phyloP scores from a whole-genome alignment of 1,139 yeast species.

The Geotrichum aggregatum region DNA sequence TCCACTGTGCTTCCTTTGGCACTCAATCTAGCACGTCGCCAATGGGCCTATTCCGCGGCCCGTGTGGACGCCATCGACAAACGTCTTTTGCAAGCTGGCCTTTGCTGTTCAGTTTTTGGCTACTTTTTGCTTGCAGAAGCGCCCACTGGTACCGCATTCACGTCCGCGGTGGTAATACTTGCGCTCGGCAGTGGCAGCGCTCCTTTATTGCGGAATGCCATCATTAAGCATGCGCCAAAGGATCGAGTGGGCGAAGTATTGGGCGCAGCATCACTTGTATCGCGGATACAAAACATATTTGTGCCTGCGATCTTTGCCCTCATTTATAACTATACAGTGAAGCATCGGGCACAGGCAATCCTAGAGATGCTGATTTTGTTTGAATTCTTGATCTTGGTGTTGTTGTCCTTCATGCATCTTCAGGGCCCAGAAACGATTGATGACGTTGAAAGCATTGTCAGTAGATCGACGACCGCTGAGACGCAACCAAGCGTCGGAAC shows the following conservation, averaged over 20 bases:
- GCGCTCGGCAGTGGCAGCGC: conserved; percentile 28
- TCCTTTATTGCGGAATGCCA: conserved; percentile 50
- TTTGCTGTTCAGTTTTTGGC: conserved; percentile 45
- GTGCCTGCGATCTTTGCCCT: conserved; percentile 33
- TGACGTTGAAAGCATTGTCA: conserved; percentile 5
- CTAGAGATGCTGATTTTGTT: conserved; percentile 28
- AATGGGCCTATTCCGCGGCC: conserved; percentile 27
- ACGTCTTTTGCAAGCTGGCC: conserved; percentile 42
- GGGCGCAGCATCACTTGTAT: conserved; percentile 36
- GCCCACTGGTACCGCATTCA: conserved; percentile 30
- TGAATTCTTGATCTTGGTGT: conserved; percentile 23
- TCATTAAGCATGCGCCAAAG: conserved; percentile 49
- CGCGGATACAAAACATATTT: conserved; percentile 30
- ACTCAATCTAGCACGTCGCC: conserved; percentile 40
- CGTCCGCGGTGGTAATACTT: conserved; percentile 51
- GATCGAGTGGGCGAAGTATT: conserved; percentile 36
- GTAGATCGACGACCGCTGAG: no score
- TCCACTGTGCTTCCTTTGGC: conserved; percentile 45
- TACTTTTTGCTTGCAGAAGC: conserved; percentile 42
- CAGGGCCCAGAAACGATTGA: conserved; percentile 6
- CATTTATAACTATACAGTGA: conserved; percentile 33
- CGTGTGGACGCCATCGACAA: conserved; percentile 55
- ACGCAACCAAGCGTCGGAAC: no score
- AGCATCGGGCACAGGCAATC: conserved; percentile 32
- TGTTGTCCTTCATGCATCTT: conserved; percentile 21